A percentile compares a stretch with the other conserved stretches of the same genome.
Conservation (phyloP, 2,329 filamentous ascomycete species). For the Botryotinia narcissicola region DNA sequence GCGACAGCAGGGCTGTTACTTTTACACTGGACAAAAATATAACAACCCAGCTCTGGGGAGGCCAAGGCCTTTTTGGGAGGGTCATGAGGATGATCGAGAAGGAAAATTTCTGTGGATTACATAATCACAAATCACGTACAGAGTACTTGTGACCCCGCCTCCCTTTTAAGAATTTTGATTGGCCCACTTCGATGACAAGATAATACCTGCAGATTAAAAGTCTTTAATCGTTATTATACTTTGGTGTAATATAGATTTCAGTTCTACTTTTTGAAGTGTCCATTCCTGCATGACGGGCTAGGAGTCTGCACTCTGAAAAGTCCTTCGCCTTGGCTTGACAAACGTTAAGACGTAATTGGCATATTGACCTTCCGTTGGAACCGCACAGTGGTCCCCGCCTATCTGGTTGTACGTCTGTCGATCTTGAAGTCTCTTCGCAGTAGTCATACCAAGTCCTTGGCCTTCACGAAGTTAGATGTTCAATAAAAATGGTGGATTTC, state of each 20-base stretch:
- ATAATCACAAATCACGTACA: not conserved
- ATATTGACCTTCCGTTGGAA: not conserved
- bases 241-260: not conserved
- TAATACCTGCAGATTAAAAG: not conserved
- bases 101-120: not conserved
- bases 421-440: not conserved
- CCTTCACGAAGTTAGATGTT: not conserved
- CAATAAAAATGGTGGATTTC: not conserved
- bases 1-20: not conserved
- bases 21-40: not conserved
- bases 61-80: not conserved
- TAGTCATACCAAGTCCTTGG: not conserved
- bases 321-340: not conserved
- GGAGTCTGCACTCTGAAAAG: not conserved
- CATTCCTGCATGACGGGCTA: not conserved
- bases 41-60: not conserved
- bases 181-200: not conserved
- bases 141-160: not conserved
- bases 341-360: not conserved
- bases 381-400: not conserved
- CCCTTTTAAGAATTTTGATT: not conserved
- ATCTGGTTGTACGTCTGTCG: not conserved
- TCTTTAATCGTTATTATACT: not conserved
- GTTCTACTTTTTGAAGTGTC: not conserved
- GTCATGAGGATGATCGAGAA: not conserved